A percentile compares a stretch with the other conserved stretches of the same genome.
These are phyloP conservation scores for Saturnispora sekii DNA, from an alignment of 805 yeast species.

Conservation along the genomic window DNA sequence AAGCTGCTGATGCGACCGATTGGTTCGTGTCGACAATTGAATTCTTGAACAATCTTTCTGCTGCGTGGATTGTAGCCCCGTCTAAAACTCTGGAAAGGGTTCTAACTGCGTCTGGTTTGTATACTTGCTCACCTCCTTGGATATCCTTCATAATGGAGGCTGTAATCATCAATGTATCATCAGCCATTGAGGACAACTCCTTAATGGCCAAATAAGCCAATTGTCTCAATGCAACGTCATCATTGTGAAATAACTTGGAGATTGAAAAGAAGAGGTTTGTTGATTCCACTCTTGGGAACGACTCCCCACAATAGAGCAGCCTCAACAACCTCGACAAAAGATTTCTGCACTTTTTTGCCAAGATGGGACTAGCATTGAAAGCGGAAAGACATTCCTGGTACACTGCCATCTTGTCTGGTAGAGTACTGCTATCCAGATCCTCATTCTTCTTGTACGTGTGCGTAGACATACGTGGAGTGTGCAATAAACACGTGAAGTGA, in stretches of 20 bases:
- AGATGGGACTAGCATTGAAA: constrained; percentile 85
- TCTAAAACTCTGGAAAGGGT: constrained; percentile 86
- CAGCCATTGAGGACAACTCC: constrained; percentile 75
- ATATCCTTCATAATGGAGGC: constrained; percentile 97
- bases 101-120: constrained; percentile 91
- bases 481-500: neutral
- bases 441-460: constrained; percentile 77
- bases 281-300: constrained; percentile 80
- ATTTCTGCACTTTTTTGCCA: constrained; percentile 77
- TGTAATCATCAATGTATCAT: constrained; percentile 94
- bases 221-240: constrained; percentile 80
- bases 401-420: constrained; percentile 94
- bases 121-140: constrained; percentile 76
- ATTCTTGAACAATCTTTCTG: constrained; percentile 86
- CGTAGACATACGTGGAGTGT: constrained; percentile 53
- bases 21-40: constrained; percentile 90
- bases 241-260: constrained; percentile 90
- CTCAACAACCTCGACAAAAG: constrained; percentile 76
- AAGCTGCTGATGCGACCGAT: constrained; percentile 84
- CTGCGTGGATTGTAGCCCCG: constrained; percentile 80
- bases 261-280: constrained; percentile 89
- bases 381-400: constrained; percentile 91
- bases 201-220: constrained; percentile 89
- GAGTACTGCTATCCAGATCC: constrained; percentile 53
- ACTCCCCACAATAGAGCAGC: constrained; percentile 76